phyloP scores from a whole-genome alignment of 2,329 filamentous ascomycete genomes.

The Nannizziopsis arthrosporioides region DNA sequence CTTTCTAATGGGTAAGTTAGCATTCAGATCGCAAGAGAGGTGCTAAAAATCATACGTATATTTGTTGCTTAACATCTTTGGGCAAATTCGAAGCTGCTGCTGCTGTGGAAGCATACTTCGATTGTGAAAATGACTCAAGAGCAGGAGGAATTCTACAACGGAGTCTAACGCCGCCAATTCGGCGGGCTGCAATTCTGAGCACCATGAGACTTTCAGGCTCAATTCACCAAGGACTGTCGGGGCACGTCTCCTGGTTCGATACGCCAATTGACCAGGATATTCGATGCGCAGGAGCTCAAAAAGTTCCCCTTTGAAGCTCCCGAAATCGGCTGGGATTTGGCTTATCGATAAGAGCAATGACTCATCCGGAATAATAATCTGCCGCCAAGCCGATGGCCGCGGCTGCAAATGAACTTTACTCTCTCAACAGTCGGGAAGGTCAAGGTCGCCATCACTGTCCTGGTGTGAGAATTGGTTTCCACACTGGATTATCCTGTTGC shows the following conservation, averaged over 20 bases:
- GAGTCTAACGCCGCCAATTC: constrained; percentile 22
- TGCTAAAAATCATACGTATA: constrained; percentile 16
- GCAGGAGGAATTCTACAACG: constrained; percentile 5
- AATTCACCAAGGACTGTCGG: not conserved
- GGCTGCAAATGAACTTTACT: not conserved
- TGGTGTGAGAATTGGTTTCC: too few species aligned
- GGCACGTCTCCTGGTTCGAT: too few species aligned
- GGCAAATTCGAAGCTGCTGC: constrained; percentile 19
- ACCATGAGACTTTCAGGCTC: constrained; percentile 4
- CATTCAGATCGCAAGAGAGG: not conserved
- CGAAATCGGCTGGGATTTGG: not conserved
- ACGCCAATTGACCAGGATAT: not conserved
- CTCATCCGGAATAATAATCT: not conserved
- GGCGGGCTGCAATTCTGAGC: constrained; percentile 10
- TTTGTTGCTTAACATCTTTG: constrained; percentile 22
- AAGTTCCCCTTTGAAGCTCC: too few species aligned
- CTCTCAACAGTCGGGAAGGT: not conserved
- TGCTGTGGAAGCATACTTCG: constrained; percentile 21
- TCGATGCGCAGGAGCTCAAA: too few species aligned
- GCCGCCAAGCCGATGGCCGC: not conserved
- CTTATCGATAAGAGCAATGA: constrained; percentile 6
- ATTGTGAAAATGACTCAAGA: constrained; percentile 15
- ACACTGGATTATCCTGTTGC: too few species aligned
- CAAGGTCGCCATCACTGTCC: not conserved
- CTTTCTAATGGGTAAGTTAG: constrained; percentile 28